phyloP scores from a whole-genome alignment of 176 grass and related monocot species.

The Urochloa ruziziensis region DNA sequence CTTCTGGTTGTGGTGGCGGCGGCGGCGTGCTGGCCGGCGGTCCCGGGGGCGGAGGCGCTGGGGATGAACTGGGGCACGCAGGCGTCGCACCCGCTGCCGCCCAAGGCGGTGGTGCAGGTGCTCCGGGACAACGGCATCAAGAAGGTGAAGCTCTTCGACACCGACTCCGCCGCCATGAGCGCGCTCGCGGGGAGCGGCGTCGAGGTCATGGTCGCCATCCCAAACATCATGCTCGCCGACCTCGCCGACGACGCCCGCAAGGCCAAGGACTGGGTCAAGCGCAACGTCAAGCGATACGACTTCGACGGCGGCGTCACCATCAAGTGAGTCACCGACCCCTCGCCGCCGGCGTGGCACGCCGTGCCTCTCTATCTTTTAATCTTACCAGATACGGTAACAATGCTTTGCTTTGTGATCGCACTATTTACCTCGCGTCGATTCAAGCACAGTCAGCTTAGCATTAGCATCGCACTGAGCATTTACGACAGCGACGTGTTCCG shows the following conservation, averaged over 20 bases:
- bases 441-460: background rate
- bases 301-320: slow-evolving; percentile 64
- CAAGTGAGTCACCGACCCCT: slow-evolving; percentile 27
- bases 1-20: background rate
- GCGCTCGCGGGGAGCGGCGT: slow-evolving; percentile 55
- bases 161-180: slow-evolving; percentile 49
- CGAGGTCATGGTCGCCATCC: slow-evolving; percentile 66
- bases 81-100: slow-evolving; percentile 57
- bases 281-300: slow-evolving; percentile 43
- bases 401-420: background rate
- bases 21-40: background rate
- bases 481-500: background rate
- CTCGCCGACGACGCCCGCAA: slow-evolving; percentile 35
- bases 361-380: background rate
- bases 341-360: background rate
- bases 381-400: background rate
- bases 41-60: slow-evolving; percentile 15
- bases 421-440: background rate
- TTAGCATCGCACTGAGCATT: background rate
- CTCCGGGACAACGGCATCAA: slow-evolving; percentile 57
- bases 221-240: slow-evolving; percentile 37
- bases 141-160: slow-evolving; percentile 73
- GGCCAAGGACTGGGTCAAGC: slow-evolving; percentile 50
- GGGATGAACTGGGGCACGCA: slow-evolving; percentile 73
- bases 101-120: slow-evolving; percentile 51